Conservation (phyloP, 2,329 filamentous ascomycete species). For the Teratosphaeria epicoccoides region DNA sequence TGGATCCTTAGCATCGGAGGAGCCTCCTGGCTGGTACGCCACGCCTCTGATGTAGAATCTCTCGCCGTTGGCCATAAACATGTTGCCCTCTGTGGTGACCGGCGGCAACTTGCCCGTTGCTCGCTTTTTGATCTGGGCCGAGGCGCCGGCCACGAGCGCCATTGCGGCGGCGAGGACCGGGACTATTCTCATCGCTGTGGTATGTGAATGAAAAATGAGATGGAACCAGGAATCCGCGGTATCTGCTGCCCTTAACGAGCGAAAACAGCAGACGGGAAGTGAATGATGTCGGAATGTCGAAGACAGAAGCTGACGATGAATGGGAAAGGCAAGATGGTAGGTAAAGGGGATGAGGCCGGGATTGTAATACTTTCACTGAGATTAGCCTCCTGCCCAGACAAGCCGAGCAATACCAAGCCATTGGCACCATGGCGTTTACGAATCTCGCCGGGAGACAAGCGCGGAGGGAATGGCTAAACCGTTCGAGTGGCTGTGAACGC, state of each 20-base stretch:
- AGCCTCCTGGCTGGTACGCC: slow-evolving; percentile 46
- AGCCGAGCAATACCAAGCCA: not conserved
- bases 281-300: not conserved
- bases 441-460: not conserved
- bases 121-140: slow-evolving; percentile 5
- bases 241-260: not conserved
- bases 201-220: not conserved
- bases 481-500: not conserved
- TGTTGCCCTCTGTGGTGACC: slow-evolving; percentile 10
- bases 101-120: slow-evolving; percentile 3
- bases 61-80: not conserved
- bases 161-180: not conserved
- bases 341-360: not conserved
- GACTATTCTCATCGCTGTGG: not conserved
- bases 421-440: not conserved
- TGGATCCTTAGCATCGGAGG: slow-evolving; percentile 57
- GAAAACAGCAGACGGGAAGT: not conserved
- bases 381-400: not conserved
- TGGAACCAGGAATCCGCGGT: not conserved
- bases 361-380: not conserved
- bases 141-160: not conserved
- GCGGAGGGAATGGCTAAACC: not conserved
- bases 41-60: slow-evolving; percentile 49
- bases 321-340: not conserved
- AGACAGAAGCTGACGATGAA: not conserved